Evolutionary conservation across 1,284 basidiomycete species (phyloP), one percentile per base, ranked within the genome.

Genomic region (Puccinia horiana): DNA sequence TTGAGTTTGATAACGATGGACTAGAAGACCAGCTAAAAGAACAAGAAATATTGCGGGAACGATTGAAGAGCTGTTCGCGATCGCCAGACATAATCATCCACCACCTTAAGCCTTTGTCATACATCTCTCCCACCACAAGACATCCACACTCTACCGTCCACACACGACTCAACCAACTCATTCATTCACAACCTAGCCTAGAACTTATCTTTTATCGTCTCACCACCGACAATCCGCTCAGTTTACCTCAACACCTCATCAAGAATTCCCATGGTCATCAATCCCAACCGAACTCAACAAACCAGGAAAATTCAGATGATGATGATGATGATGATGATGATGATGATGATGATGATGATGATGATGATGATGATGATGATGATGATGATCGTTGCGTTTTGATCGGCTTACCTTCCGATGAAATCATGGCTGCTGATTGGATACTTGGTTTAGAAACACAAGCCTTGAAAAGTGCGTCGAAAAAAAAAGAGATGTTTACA

Each of bases 361-460:
- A 69, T 9, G 8, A 35, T 23, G 54, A 69, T 8, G 23, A n/a
- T 42, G 2, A 44, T 1, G n/a, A 44, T 44, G 16, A 26, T 26
- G n/a, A 40, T 18, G 23, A 69, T 18, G n/a, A 29, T 32, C 32
- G 29, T 12, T 58, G 67, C 23, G 69, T 73, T 14, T 26, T 58
- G 26, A 81, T 81, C 42, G 78, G 78, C 3, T 44, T 81, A 42
- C 78, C 78, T 18, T 29, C 35, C 9, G n/a, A 58, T 44, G 35
- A 69, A 26, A n/a, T 81, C 16, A 29, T 58, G 23, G 58, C 52
- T 42, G 47, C 69, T 11, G 78, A 81, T 81, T 81, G 78, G 78
- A 81, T 81, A 40, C 37, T 70, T 18, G 78, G 67, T 35, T 54
- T 81, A 12, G 78, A 81, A 16, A 35, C 73, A 72, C 47, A 58